A percentile compares a stretch with the other conserved stretches of the same genome.
Evolutionary conservation across 345 rosid species (phyloP).

Genomic region (Odontarrhena argentea): DNA sequence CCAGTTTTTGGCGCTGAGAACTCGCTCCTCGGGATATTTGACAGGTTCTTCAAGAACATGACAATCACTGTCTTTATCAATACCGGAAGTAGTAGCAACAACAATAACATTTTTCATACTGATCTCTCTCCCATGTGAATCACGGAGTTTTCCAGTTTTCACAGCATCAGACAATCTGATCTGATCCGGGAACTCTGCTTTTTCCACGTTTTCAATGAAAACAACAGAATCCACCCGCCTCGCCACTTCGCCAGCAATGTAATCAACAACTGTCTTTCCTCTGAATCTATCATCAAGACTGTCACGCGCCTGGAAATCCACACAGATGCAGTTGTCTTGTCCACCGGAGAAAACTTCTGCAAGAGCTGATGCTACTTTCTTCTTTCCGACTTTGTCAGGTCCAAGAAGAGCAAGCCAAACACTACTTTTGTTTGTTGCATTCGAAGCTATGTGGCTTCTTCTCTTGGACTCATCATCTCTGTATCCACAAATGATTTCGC

Average conservation of each 20-base stretch:
- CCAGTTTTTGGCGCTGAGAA: slow-evolving; percentile 58
- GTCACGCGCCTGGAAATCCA: slow-evolving; percentile 53
- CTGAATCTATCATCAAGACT: slow-evolving; percentile 41
- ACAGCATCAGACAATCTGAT: slow-evolving; percentile 57
- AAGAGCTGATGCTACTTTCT: slow-evolving; percentile 59
- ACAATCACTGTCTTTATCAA: slow-evolving; percentile 20
- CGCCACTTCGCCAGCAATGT: slow-evolving; percentile 53
- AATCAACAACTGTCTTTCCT: slow-evolving; percentile 57
- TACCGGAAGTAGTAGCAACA: slow-evolving; percentile 42
- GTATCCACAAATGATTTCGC: slow-evolving; percentile 52
- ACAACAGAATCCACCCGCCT: slow-evolving; percentile 56
- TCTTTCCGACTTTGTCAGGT: slow-evolving; percentile 69
- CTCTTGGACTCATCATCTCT: slow-evolving; percentile 41
- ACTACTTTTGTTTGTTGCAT: slow-evolving; percentile 40
- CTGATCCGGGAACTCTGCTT: slow-evolving; percentile 55
- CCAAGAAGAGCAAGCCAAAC: slow-evolving; percentile 75
- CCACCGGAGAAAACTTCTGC: slow-evolving; percentile 59
- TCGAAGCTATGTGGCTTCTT: slow-evolving; percentile 34
- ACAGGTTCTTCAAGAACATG: slow-evolving; percentile 25
- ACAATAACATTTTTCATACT: slow-evolving; percentile 50
- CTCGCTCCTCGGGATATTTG: slow-evolving; percentile 51
- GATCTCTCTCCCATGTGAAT: slow-evolving; percentile 58
- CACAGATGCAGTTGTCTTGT: slow-evolving; percentile 45
- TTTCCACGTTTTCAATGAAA: slow-evolving; percentile 67
- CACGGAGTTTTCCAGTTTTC: slow-evolving; percentile 56